Evolutionary conservation across 257 asterid species (phyloP), one percentile per base, ranked within the genome.

Genomic region (Gentiana straminea): DNA sequence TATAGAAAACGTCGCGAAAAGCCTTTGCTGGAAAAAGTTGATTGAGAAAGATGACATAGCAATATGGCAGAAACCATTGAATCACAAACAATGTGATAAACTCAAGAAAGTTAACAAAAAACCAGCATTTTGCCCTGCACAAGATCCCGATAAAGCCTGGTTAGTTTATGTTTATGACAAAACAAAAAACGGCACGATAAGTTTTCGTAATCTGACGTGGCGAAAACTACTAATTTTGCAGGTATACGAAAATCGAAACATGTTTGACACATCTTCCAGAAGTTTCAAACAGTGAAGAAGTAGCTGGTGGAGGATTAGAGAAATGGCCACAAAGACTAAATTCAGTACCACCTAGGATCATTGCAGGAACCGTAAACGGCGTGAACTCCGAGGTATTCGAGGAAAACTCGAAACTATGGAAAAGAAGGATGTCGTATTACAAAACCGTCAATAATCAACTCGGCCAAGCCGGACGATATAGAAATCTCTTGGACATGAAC

Each of bases 21-120:
- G 86, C 54, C 78, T 89, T 24, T 89, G 97, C 69, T 89, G 97
- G 97, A 83, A 89, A 39, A 89, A 89, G 61, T 32, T 89, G 46
- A 69, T 85, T 8, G 97, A 89, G 70, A 81, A 75, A 61, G 91
- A 77, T 33, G 97, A 85, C 38, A 81, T 89, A 15, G 78, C 97
- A 1, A 81, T 89, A 12, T 89, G 94, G 95, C 97, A 85, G 59
- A 89, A 89, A 34, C 97, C 97, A 4, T 1, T 9, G 35, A 83
- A 89, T 67, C 97, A 89, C 68, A 11, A 64, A 33, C 41, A 59
- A 6, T 85, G 95, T 70, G 66, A 75, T 53, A 54, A 60, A 57
- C 38, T 33, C 5, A 55, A 64, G 55, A 73, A 52, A 56, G 1
- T 44, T 48, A 51, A 46, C 45, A 71, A 65, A 49, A 74, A 15